Base-by-base conservation (phyloP, 208 protist genomes). In the Leishmania braziliensis region DNA sequence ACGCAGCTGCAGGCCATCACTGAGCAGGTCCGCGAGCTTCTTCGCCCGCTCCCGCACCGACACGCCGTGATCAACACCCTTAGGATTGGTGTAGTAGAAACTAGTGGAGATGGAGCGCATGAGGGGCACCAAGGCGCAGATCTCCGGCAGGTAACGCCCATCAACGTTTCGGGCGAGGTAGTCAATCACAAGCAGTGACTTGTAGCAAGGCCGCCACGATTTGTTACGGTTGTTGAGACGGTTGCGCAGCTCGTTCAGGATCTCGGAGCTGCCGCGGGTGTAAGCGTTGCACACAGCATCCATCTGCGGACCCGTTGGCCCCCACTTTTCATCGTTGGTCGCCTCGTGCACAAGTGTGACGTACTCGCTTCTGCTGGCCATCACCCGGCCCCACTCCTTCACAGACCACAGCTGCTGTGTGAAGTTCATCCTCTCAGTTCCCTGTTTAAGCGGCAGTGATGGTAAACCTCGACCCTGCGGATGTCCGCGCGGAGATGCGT, bases 291-390 rank as follows among this genome's bases (percentile, higher is more conserved):
- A 95, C 36, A 98, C 89, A 12, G 89, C 84, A 46, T 98, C 95
- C 95, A 98, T 98, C 86, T 98, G 95, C 39, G 89, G 75, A 0
- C 95, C 95, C 0, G 95, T 98, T 29, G 95, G 95, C 10, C 95
- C 95, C 93, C 95, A 98, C 79, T 95, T 95, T 23, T 98, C 95
- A 78, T 96, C 92, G 80, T 96, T 98, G 39, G 93, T 96, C 39
- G 95, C 95, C 50, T 90, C 88, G 84, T 96, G 93, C 36, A 96
- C 89, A 50, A 96, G 82, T 46, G 75, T 75, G 33, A 95, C 80
- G 85, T 88, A 93, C 83, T 96, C 90, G 79, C 85, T 92, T 65
- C 93, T 88, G 26, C 86, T 88, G 29, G 89, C 85, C 87, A 93
- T 93, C 43, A 98, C 92, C 50, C 95, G 95, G n/a, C 92, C 80